phyloP scores from a whole-genome alignment of 805 yeast species.

The Monosporozyma solicola region DNA sequence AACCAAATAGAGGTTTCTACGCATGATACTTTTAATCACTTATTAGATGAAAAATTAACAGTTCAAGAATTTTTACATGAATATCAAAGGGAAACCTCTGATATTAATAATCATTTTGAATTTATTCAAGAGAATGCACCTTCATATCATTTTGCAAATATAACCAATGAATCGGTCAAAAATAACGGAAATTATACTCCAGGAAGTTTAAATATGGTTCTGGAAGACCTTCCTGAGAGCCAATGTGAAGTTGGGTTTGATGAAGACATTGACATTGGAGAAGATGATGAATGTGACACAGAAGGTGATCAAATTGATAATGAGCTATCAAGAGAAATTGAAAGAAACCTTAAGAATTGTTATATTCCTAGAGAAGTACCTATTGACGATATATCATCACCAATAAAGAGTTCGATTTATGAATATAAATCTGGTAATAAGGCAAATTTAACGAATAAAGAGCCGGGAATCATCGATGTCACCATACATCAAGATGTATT shows the following conservation, averaged over 20 bases:
- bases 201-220: neutral
- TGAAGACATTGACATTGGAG: conserved; percentile 2
- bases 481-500: neutral
- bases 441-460: neutral
- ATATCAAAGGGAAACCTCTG: neutral
- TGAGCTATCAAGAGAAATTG: conserved; percentile 13
- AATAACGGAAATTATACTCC: neutral
- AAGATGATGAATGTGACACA: conserved; percentile 5
- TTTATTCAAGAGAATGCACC: neutral
- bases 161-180: neutral
- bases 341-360: conserved; percentile 13
- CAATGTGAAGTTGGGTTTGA: neutral
- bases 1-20: neutral
- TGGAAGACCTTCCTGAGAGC: neutral
- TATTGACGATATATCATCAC: neutral
- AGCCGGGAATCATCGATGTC: neutral
- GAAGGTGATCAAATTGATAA: conserved; percentile 7
- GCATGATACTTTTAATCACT: neutral
- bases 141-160: neutral
- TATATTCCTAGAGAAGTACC: conserved; percentile 11
- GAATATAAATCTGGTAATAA: neutral
- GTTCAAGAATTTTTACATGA: conserved; percentile 4
- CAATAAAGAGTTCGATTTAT: neutral
- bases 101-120: neutral
- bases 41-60: conserved; percentile 2